Evolutionary conservation across 371 early-diverging fungal genomes (phyloP).

Genomic region (Mortierella sp.): DNA sequence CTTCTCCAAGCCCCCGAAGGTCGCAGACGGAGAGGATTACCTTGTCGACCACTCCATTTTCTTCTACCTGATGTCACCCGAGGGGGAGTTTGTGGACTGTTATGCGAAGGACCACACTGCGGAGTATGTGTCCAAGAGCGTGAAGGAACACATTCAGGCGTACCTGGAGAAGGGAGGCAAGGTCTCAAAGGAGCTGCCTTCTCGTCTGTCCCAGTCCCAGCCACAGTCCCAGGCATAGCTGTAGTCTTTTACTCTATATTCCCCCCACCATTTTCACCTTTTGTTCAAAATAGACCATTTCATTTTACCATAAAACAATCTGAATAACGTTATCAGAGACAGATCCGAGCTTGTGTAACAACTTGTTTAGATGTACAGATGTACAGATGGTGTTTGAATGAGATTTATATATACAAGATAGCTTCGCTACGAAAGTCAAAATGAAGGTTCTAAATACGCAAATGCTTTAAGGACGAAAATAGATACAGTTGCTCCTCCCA

Average conservation of each 20-base stretch:
- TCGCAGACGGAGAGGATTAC: conserved; percentile 91
- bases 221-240: not conserved
- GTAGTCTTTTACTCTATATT: not conserved
- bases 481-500: too few relatives aligned
- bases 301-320: too few relatives aligned
- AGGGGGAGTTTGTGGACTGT: conserved; percentile 91
- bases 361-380: too few relatives aligned
- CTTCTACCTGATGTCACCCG: conserved; percentile 95
- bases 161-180: conserved; percentile 61
- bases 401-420: too few relatives aligned
- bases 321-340: too few relatives aligned
- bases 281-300: too few relatives aligned
- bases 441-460: too few relatives aligned
- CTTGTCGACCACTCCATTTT: conserved; percentile 98
- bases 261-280: too few relatives aligned
- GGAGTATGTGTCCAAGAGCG: conserved; percentile 66
- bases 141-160: conserved; percentile 67
- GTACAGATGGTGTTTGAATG: too few relatives aligned
- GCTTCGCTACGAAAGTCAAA: too few relatives aligned
- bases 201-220: conserved; percentile 5
- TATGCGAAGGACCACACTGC: conserved; percentile 86
- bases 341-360: too few relatives aligned
- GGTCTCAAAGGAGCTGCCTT: conserved; percentile 23
- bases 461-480: too few relatives aligned
- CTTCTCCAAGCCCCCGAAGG: conserved; percentile 87